These are phyloP conservation scores for Aquilaria yunnanensis DNA, from an alignment of 345 rosid genomes.

Conservation along the genomic window DNA sequence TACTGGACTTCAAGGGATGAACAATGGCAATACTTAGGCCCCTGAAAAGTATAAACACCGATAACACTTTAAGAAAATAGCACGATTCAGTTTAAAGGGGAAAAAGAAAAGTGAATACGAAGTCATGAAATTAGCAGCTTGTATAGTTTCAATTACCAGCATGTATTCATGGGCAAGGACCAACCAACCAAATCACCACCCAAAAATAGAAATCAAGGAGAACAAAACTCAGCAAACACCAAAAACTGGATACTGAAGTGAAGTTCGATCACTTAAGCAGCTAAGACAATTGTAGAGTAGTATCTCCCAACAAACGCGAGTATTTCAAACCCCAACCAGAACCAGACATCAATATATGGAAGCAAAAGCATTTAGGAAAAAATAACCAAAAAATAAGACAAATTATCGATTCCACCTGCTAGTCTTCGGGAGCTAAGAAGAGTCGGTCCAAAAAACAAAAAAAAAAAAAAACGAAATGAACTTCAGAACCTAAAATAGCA, in stretches of 20 bases:
- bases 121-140: too few species aligned
- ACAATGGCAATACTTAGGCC: neutral
- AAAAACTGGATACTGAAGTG: neutral
- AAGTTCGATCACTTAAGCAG: slow-evolving; percentile 1
- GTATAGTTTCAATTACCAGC: too few species aligned
- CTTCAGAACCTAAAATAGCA: slow-evolving; percentile 24
- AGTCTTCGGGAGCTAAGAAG: slow-evolving; percentile 21
- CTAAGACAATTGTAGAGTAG: neutral
- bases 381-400: slow-evolving; percentile 6
- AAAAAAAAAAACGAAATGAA: neutral
- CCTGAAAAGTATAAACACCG: slow-evolving; percentile 8
- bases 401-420: slow-evolving; percentile 30
- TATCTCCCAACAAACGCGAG: too few species aligned
- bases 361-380: slow-evolving; percentile 8
- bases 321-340: too few species aligned
- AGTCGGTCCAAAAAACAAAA: slow-evolving; percentile 20
- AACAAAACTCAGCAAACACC: neutral
- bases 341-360: neutral
- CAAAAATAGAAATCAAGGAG: neutral
- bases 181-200: slow-evolving; percentile 1
- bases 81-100: too few species aligned
- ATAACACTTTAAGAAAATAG: too few species aligned
- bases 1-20: slow-evolving; percentile 7
- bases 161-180: too few species aligned
- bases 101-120: too few species aligned